These are phyloP conservation scores for Haplosporangium gracile DNA, from an alignment of 192 early-diverging fungal genomes.

Conservation along the genomic window DNA sequence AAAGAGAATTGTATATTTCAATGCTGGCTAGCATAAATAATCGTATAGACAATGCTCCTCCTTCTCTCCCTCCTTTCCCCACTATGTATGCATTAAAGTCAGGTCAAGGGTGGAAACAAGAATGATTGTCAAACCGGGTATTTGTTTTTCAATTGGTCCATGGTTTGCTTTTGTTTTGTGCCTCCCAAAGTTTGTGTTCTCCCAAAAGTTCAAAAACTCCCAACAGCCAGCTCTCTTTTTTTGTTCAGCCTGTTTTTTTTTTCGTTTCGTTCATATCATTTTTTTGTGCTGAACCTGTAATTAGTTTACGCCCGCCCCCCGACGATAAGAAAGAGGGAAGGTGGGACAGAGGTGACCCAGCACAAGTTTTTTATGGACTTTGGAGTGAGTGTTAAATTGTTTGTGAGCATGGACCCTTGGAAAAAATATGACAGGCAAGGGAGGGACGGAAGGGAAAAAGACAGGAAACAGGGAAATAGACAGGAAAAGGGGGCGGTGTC, in stretches of 20 bases:
- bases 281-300: neutral
- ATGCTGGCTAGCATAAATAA: too few species aligned
- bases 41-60: neutral
- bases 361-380: neutral
- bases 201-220: neutral
- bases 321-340: neutral
- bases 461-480: neutral
- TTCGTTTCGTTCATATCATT: neutral
- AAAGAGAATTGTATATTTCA: neutral
- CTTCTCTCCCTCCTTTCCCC: too few species aligned
- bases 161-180: neutral
- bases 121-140: neutral
- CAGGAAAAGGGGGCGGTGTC: neutral
- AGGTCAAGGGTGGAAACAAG: neutral
- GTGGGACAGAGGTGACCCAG: neutral
- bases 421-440: neutral
- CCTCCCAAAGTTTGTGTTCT: neutral
- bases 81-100: neutral
- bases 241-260: neutral
- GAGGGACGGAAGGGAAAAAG: neutral
- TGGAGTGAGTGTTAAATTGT: neutral
- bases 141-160: neutral
- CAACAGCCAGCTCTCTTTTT: neutral
- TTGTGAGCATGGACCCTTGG: slow-evolving; percentile 14
- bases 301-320: neutral